Conservation (phyloP, 768 basidiomycete species). For the Suillus plorans region DNA sequence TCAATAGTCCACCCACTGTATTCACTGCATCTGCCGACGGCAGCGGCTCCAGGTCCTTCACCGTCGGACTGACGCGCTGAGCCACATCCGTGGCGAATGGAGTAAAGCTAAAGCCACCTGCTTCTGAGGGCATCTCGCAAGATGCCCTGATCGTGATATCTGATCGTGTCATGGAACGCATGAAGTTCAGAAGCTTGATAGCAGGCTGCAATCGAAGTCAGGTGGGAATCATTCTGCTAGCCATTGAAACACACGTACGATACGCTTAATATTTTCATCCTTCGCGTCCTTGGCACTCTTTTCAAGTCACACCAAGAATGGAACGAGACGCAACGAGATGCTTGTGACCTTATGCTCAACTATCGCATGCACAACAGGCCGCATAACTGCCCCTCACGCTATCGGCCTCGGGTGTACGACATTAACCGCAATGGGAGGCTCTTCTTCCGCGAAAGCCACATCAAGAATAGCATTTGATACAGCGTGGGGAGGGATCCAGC, state of each 20-base stretch:
- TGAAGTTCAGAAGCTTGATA: slow-evolving; percentile 32
- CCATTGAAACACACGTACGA: slow-evolving; percentile 41
- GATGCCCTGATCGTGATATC: slow-evolving; percentile 14
- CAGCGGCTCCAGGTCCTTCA: slow-evolving; percentile 29
- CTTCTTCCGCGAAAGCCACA: slow-evolving; percentile 23
- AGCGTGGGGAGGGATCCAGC: slow-evolving; percentile 32
- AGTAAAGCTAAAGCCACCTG: slow-evolving; percentile 3
- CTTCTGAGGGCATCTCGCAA: slow-evolving; percentile 2
- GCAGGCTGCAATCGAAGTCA: slow-evolving; percentile 27
- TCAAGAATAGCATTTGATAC: slow-evolving; percentile 28
- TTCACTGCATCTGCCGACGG: slow-evolving; percentile 21
- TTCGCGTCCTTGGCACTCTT: slow-evolving; percentile 11
- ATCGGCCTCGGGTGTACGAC: slow-evolving; percentile 35
- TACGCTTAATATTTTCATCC: slow-evolving; percentile 24
- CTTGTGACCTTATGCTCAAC: slow-evolving; percentile 12
- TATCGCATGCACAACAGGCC: slow-evolving; percentile 19
- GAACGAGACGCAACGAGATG: slow-evolving; percentile 28
- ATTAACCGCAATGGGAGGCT: slow-evolving; percentile 25
- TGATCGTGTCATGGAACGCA: slow-evolving; percentile 18
- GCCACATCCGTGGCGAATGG: slow-evolving; percentile 29
- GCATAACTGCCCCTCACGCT: slow-evolving; percentile 24
- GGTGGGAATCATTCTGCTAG: slow-evolving; percentile 39
- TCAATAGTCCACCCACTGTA: slow-evolving; percentile 42
- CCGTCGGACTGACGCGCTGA: slow-evolving; percentile 32
- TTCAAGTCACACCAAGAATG: slow-evolving; percentile 32